Conservation (phyloP, 306 rosid genomes). For the Cucumis sativus region Cucumber_9930_V3 NC_026655.2:32091501-32092000, state of each 20-base stretch:
- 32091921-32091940: constrained; percentile 78
- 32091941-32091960: constrained; percentile 87
- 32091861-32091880: neutral
- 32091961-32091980: constrained; percentile 93
- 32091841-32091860: neutral
- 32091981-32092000: neutral
- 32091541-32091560: neutral
- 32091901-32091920: constrained; percentile 66
- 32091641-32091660: neutral
- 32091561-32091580: no score
- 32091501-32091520: neutral
- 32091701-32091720: neutral
- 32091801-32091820: neutral
- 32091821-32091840: neutral
- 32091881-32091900: neutral
- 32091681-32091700: neutral
- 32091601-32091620: neutral
- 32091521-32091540: neutral
- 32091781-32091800: neutral
- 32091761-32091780: neutral
- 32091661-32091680: neutral
- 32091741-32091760: neutral
- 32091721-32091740: neutral
- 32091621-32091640: neutral
- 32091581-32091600: neutral